Conservation (phyloP, 202 grass and related monocot genomes). For the Elaeis oleifera region DNA sequence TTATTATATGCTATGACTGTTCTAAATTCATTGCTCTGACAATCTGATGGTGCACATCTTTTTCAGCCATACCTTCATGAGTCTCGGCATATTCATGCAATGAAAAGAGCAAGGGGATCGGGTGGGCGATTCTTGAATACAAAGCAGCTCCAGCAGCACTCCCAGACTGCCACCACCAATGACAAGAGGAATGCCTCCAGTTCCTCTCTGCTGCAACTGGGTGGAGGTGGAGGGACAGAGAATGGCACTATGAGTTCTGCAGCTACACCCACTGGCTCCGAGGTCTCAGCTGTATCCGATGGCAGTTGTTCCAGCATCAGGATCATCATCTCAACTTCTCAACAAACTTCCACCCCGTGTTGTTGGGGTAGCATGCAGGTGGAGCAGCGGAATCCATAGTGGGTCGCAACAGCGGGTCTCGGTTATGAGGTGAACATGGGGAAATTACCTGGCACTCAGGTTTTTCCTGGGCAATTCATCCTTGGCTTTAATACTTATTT, state of each 20-base stretch:
- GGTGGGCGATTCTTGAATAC: neutral
- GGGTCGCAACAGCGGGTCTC: neutral
- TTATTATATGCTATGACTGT: neutral
- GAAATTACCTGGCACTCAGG: neutral
- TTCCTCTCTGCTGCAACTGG: neutral
- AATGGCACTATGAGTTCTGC: neutral
- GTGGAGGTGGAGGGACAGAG: neutral
- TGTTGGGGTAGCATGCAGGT: neutral
- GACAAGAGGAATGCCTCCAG: neutral
- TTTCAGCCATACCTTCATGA: slow-evolving; percentile 15
- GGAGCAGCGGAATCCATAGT: neutral
- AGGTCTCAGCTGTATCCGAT: neutral
- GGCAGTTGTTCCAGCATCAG: neutral
- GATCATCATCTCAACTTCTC: neutral
- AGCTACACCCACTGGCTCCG: neutral
- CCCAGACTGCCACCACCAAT: neutral
- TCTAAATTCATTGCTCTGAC: neutral
- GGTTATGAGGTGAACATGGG: slow-evolving; percentile 1
- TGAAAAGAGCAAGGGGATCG: slow-evolving; percentile 12
- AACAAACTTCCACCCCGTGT: neutral
- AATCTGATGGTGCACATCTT: slow-evolving; percentile 2
- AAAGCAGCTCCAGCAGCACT: neutral
- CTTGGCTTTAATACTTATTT: neutral
- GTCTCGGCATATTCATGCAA: slow-evolving; percentile 12
- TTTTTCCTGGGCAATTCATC: slow-evolving; percentile 1